A percentile compares a stretch with the other conserved stretches of the same genome.
Conservation (phyloP, 257 asterid genomes). For the Capsicum baccatum region DNA sequence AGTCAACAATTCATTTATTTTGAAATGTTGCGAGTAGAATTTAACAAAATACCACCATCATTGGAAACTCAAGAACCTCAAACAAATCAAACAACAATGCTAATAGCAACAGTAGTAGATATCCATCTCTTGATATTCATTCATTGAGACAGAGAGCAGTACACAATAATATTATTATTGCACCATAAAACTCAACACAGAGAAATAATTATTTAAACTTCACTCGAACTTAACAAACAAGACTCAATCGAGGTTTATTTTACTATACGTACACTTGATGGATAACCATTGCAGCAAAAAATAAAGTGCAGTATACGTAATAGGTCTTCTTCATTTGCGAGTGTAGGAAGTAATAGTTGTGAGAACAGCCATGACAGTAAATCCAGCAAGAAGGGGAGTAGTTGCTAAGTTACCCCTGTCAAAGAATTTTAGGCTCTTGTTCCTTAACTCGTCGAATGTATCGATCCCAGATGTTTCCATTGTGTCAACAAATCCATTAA, state of each 20-base stretch:
- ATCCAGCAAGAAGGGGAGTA: constrained; percentile 48
- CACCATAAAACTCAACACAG: background rate
- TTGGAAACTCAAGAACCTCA: background rate
- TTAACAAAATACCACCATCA: background rate
- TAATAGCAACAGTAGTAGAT: background rate
- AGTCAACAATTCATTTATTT: too few relatives aligned
- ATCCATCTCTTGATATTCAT: background rate
- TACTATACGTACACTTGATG: background rate
- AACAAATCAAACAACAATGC: background rate
- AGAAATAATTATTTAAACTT: background rate
- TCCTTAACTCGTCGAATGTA: constrained; percentile 23
- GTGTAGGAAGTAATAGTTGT: constrained; percentile 45
- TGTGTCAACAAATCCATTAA: background rate
- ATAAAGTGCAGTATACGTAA: background rate
- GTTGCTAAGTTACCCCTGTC: constrained; percentile 50
- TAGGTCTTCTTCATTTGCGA: background rate
- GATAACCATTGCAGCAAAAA: background rate
- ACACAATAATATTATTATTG: background rate
- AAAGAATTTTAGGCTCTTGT: constrained; percentile 38
- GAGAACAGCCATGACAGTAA: constrained; percentile 48
- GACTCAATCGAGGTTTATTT: background rate
- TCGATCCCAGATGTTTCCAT: background rate
- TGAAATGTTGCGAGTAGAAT: background rate
- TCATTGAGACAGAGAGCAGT: background rate
- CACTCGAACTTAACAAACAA: background rate